Percentiles rank a stretch among this genome's conserved stretches.
Conservation (phyloP, 768 basidiomycete species). For the Mycena indigotica region DNA sequence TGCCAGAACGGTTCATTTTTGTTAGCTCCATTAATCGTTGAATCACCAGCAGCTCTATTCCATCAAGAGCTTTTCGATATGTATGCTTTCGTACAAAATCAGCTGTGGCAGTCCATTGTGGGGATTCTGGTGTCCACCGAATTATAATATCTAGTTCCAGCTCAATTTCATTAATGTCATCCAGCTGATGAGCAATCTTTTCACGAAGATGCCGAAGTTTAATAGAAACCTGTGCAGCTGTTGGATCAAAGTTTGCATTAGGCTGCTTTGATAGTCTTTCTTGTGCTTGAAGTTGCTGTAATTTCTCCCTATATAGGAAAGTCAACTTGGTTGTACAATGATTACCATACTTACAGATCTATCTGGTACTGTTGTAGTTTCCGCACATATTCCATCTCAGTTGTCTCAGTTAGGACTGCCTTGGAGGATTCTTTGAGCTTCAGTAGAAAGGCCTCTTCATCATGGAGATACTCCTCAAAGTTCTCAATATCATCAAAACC, state of each 20-base stretch:
- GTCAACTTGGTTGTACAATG: neutral
- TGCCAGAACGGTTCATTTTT: slow-evolving; percentile 9
- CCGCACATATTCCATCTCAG: neutral
- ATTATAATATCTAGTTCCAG: slow-evolving; percentile 10
- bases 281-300: neutral
- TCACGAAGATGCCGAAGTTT: slow-evolving; percentile 12
- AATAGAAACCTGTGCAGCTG: slow-evolving; percentile 2
- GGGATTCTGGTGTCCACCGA: slow-evolving; percentile 14
- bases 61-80: neutral
- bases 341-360: neutral
- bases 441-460: neutral
- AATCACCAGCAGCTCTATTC: neutral
- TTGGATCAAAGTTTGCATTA: neutral
- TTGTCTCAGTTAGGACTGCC: neutral
- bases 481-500: neutral
- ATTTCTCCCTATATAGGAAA: neutral
- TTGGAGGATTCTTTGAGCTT: neutral
- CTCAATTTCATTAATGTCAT: slow-evolving; percentile 15
- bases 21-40: slow-evolving; percentile 8
- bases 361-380: neutral
- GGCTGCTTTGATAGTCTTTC: neutral
- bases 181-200: slow-evolving; percentile 6
- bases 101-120: slow-evolving; percentile 9
- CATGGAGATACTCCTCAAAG: neutral
- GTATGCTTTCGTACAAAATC: neutral